Evolutionary conservation across 108 stramenopile genomes (phyloP).

Genomic region (Skeletonema menzelii): DNA sequence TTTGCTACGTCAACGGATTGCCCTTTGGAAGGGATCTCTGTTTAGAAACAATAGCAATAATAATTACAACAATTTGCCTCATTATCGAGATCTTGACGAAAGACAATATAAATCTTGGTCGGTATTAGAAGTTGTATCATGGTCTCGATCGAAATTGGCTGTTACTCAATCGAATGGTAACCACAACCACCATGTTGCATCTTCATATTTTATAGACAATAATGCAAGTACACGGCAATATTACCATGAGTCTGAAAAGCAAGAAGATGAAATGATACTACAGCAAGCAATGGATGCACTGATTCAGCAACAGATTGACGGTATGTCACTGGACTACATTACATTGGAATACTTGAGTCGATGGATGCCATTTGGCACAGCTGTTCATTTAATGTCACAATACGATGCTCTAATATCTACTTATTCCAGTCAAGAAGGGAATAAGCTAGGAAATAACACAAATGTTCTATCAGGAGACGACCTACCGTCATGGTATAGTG

Average conservation of each 20-base stretch:
- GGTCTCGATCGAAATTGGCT: conserved; percentile 12
- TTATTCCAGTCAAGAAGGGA: not conserved
- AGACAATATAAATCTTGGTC: conserved; percentile 29
- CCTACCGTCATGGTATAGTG: conserved; percentile 21
- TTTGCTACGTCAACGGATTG: not conserved
- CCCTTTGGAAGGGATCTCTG: not conserved
- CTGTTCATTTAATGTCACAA: conserved; percentile 17
- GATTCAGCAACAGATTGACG: conserved; percentile 23
- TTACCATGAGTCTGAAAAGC: not conserved
- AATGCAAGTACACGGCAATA: not conserved
- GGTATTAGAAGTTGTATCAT: conserved; percentile 14
- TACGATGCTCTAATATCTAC: conserved; percentile 6
- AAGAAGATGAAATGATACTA: not conserved
- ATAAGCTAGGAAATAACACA: too few relatives aligned
- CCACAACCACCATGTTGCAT: not conserved
- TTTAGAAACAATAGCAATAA: not conserved
- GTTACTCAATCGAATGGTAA: not conserved
- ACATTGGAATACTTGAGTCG: conserved; percentile 24
- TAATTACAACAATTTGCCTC: not conserved
- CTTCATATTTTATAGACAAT: not conserved
- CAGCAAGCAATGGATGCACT: conserved; percentile 17
- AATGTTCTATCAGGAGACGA: not conserved
- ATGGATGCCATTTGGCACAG: conserved; percentile 40
- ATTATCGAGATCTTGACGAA: conserved; percentile 5
- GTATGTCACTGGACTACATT: conserved; percentile 20